Evolutionary conservation across 352 stramenopile species (phyloP).

Genomic region (Globisporangium megalacanthum): DNA sequence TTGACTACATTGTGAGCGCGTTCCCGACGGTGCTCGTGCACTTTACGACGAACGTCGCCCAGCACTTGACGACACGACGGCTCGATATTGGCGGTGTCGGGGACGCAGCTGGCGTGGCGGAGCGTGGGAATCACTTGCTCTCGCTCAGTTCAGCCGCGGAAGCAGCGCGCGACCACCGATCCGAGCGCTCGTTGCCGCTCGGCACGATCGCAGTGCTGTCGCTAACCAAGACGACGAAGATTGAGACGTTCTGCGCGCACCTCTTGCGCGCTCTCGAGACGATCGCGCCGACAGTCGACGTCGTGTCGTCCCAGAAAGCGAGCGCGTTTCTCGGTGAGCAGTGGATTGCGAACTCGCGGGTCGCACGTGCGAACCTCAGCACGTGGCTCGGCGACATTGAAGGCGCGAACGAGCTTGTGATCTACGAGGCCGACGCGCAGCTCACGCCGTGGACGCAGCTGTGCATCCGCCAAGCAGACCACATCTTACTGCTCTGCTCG

Average conservation of each 20-base stretch:
- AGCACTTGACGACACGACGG: conserved; percentile 44
- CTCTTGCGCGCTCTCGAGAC: conserved; percentile 60
- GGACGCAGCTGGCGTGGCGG: conserved; percentile 32
- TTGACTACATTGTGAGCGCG: conserved; percentile 76
- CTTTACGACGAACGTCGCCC: conserved; percentile 73
- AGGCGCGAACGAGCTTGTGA: conserved; percentile 65
- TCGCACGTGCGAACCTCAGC: conserved; percentile 61
- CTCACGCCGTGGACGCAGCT: conserved; percentile 79
- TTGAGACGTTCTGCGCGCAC: conserved; percentile 70
- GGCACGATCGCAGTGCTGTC: conserved; percentile 76
- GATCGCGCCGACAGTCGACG: conserved; percentile 44
- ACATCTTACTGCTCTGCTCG: conserved; percentile 77
- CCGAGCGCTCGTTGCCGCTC: conserved; percentile 33
- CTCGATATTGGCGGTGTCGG: conserved; percentile 21
- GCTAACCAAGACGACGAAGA: conserved; percentile 66
- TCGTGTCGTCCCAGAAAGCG: conserved; percentile 71
- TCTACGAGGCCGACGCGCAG: conserved; percentile 73
- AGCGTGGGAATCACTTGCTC: conserved; percentile 40
- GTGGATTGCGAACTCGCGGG: conserved; percentile 64
- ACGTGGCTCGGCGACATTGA: conserved; percentile 83
- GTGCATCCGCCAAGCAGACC: conserved; percentile 80
- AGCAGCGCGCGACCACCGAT: conserved; percentile 17
- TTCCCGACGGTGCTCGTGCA: conserved; percentile 66
- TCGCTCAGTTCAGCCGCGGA: conserved; percentile 40
- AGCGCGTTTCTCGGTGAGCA: conserved; percentile 53